Conservation (phyloP, 2,329 filamentous ascomycete species). For the Sporothrix schenckii region DNA sequence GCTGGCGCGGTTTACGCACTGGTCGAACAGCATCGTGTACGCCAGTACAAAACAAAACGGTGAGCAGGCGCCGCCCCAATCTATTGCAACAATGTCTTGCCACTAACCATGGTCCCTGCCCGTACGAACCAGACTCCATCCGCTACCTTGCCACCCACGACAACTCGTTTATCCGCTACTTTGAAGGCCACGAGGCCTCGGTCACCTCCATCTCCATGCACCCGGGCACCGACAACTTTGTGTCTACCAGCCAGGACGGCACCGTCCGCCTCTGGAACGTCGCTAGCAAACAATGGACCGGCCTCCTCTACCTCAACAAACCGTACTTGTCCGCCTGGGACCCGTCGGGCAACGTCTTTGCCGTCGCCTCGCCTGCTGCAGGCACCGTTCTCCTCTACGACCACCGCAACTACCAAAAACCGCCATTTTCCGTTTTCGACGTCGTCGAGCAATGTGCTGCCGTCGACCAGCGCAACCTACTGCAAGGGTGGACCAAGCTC, state of each 20-base stretch:
- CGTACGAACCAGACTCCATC: conserved; percentile 64
- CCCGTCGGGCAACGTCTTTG: conserved; percentile 88
- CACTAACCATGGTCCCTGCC: neutral
- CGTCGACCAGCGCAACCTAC: conserved; percentile 59
- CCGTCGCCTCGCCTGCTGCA: conserved; percentile 78
- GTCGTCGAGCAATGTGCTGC: conserved; percentile 60
- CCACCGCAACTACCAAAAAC: conserved; percentile 88
- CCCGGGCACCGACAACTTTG: conserved; percentile 84
- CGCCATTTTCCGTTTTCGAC: conserved; percentile 85
- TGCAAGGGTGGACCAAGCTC: conserved; percentile 81
- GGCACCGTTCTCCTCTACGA: conserved; percentile 88
- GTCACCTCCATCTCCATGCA: conserved; percentile 85
- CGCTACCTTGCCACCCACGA: conserved; percentile 90
- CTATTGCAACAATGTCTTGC: too few relatives aligned
- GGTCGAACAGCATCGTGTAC: conserved; percentile 87
- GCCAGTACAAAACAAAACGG: conserved; percentile 93
- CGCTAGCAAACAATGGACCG: conserved; percentile 75
- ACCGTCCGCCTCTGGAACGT: conserved; percentile 91
- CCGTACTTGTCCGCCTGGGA: conserved; percentile 88
- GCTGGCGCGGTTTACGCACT: conserved; percentile 91
- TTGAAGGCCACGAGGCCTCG: conserved; percentile 81
- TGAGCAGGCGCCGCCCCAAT: conserved; percentile 43
- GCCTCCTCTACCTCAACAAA: conserved; percentile 75
- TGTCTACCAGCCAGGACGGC: conserved; percentile 88
- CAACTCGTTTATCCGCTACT: conserved; percentile 95